Conservation (phyloP, 2,329 filamentous ascomycete genomes). For the Incumbomyces delicatus region DNA sequence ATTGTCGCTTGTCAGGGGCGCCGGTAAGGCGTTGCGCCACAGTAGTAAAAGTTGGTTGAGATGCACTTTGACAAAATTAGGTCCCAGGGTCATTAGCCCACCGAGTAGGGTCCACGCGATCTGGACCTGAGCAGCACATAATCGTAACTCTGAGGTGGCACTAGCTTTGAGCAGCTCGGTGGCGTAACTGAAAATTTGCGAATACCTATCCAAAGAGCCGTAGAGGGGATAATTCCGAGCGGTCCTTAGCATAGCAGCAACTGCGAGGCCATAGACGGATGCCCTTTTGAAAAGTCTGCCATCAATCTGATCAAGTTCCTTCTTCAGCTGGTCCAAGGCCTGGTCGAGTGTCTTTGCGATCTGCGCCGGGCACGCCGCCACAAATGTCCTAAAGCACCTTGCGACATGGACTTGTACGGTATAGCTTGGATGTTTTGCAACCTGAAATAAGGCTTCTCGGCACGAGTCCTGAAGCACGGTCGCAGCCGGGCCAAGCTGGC, state of each 20-base stretch:
- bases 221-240: constrained; percentile 82
- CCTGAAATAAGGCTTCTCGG: constrained; percentile 77
- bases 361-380: constrained; percentile 84
- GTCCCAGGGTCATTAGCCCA: constrained; percentile 88
- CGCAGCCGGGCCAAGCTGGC: constrained; percentile 70
- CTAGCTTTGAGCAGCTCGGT: constrained; percentile 88
- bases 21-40: constrained; percentile 95
- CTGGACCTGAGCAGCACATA: constrained; percentile 90
- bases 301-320: constrained; percentile 69
- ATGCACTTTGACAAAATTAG: constrained; percentile 98
- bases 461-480: constrained; percentile 71
- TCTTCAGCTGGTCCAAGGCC: constrained; percentile 87
- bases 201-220: constrained; percentile 91
- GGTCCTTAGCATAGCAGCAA: constrained; percentile 83
- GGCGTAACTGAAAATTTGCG: constrained; percentile 79
- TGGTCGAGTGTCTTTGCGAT: constrained; percentile 84
- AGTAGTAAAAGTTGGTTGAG: constrained; percentile 83
- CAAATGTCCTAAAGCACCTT: constrained; percentile 74
- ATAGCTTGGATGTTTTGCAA: constrained; percentile 89
- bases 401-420: constrained; percentile 88
- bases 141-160: constrained; percentile 77
- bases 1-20: constrained; percentile 86
- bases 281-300: constrained; percentile 38
- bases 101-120: constrained; percentile 97
- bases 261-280: constrained; percentile 64